Evolutionary conservation across 2,329 filamentous ascomycete genomes (phyloP), one percentile per base, ranked within the genome.

Genomic region (Monosporascus sp.): DNA sequence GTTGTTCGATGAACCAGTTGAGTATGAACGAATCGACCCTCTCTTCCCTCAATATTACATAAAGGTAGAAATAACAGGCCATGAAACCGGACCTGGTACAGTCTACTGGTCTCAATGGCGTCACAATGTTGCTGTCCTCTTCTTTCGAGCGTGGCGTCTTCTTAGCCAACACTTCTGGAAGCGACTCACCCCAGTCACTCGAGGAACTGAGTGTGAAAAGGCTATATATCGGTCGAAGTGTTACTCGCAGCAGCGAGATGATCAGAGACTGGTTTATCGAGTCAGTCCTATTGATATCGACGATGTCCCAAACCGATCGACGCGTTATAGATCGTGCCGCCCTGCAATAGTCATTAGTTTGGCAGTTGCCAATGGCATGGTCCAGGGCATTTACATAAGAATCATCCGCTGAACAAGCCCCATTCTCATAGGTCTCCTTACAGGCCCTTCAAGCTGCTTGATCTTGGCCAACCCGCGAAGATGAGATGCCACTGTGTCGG

Each of bases 61-160:
- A 72, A 43, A 77, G 68, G 60, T 76, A 77, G 62, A 77, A 74
- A 61, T 76, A 76, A 37, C 73, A 75, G 41, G 74, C 72, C 51
- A 76, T 74, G 62, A 75, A 76, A 51, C 72, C 73, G 38, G 71
- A 73, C 47, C 74, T 69, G 57, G 73, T 77, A 51, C 69, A 57
- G 53, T 68, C 66, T 28, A 69, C 64, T n/a, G 65, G 63, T 55
- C 55, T 54, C 35, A 62, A 51, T 18, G 59, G 56, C 37, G 55
- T 47, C 37, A 59, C 48, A 22, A 48, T 48, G 31, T 57, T 58
- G 49, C 53, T 55, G 26, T 61, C 61, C 44, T 49, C 55, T 22
- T 58, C 51, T 41, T 57, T 59, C 28, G 60, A 50, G 37, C 59
- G 58, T 41, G 62, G 60, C 7, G 59, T 61, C 47, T 62, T 62